Conservation (phyloP, 192 early-diverging fungal genomes). For the Podila epicladia region DNA sequence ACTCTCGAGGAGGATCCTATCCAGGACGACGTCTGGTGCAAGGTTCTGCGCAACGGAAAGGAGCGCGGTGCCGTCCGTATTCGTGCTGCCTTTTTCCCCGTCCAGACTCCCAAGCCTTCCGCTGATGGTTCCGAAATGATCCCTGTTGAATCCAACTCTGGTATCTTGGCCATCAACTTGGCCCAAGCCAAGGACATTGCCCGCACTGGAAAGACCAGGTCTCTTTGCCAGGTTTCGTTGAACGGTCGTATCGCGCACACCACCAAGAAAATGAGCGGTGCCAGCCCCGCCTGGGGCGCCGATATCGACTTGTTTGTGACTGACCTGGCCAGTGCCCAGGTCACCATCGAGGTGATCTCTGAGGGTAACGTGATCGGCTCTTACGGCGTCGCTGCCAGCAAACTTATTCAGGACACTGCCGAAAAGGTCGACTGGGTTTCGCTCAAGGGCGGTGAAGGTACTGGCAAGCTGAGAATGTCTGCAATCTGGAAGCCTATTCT, state of each 20-base stretch:
- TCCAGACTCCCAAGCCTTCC: conserved; percentile 19
- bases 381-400: conserved; percentile 16
- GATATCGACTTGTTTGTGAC: conserved; percentile 76
- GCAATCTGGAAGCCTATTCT: conserved; percentile 81
- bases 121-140: conserved; percentile 28
- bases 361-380: conserved; percentile 53
- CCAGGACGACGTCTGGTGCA: conserved; percentile 58
- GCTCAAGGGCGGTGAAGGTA: conserved; percentile 46
- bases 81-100: conserved; percentile 40
- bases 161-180: conserved; percentile 74
- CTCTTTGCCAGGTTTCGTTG: conserved; percentile 65
- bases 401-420: conserved; percentile 31
- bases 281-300: conserved; percentile 85
- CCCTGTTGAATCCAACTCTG: conserved; percentile 59
- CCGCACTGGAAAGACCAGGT: conserved; percentile 50
- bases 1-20: conserved; percentile 51
- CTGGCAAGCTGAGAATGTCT: conserved; percentile 53
- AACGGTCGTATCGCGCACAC: conserved; percentile 58
- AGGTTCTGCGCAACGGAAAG: conserved; percentile 40
- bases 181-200: conserved; percentile 76
- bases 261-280: conserved; percentile 77
- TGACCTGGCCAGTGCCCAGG: conserved; percentile 68
- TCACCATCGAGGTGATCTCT: conserved; percentile 69
- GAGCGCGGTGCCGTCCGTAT: conserved; percentile 41
- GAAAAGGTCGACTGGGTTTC: conserved; percentile 57